A percentile compares a stretch with the other conserved stretches of the same genome.
Evolutionary conservation across 768 basidiomycete genomes (phyloP).

Genomic region (Mycena albidolilacea): DNA sequence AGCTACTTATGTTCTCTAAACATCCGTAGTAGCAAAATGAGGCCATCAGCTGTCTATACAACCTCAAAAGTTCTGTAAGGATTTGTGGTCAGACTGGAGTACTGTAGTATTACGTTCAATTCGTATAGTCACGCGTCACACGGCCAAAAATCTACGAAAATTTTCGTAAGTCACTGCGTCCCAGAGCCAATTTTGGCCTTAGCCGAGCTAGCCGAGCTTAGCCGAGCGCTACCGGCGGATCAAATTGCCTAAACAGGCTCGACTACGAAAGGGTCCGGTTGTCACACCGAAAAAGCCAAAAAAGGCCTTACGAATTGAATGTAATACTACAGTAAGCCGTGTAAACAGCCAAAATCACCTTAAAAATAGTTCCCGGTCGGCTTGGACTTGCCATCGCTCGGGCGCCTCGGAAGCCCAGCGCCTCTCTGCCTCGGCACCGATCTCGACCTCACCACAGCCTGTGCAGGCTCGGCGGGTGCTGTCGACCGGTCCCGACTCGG

Average conservation of each 20-base stretch:
- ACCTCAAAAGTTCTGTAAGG: not conserved
- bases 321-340: too few relatives aligned
- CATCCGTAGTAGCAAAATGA: constrained; percentile 4
- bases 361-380: constrained; percentile 32
- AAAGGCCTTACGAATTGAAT: too few relatives aligned
- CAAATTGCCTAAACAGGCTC: too few relatives aligned
- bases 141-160: too few relatives aligned
- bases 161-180: too few relatives aligned
- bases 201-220: too few relatives aligned
- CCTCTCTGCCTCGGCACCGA: constrained; percentile 16
- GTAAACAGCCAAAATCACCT: not conserved
- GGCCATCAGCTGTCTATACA: not conserved
- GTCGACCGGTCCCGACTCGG: not conserved
- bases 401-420: constrained; percentile 14
- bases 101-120: too few relatives aligned
- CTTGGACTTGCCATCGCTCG: constrained; percentile 13
- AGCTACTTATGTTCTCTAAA: not conserved
- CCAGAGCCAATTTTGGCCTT: too few relatives aligned
- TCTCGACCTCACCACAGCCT: constrained; percentile 16
- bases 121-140: too few relatives aligned
- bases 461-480: constrained; percentile 10
- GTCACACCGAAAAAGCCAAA: too few relatives aligned
- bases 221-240: too few relatives aligned
- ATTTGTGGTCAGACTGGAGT: not conserved
- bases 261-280: too few relatives aligned